Base-by-base conservation (phyloP, 257 asterid genomes). In the Thymus quinquecostatus region DNA sequence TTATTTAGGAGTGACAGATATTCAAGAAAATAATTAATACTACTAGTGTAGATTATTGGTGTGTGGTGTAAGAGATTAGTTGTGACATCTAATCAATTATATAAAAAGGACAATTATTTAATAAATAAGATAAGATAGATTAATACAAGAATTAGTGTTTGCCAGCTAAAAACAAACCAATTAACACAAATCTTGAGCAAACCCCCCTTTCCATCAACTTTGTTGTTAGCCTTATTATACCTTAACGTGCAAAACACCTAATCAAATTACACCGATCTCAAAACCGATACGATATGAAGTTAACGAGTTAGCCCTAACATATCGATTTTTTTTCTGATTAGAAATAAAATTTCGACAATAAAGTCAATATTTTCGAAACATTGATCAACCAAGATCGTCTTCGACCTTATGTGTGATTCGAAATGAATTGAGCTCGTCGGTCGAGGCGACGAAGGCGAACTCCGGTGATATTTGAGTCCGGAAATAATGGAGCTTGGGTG, bases 401-500 rank as follows among this genome's bases (percentile, higher is more conserved):
- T 21, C 21, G 21, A 21, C 21, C 21, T 21, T 21, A 21, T 21
- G 21, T 21, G 21, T 21, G 21, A 21, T 21, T 21, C 21, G 21
- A 21, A 21, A 21, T 21, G 21, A 21, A 21, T 21, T 0, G 21
- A 21, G 21, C 21, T 21, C 21, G 21, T 21, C 21, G 21, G 21
- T 21, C 21, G 21, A 21, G 21, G 21, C 21, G 21, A 21, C 21
- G 21, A 21, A 21, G 21, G 21, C 69, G 70, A 43, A 87, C 84
- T 87, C 83, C 89, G 85, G 71, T 38, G 82, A 79, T 85, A 81
- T 86, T 83, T 69, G 21, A 77, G 79, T 81, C 96, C 92, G 84
- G 83, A 45, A 79, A 78, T 66, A 81, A 83, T 81, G 92, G 91
- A 85, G 79, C 82, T 82, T 80, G 75, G 77, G 71, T 70, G 85